phyloP scores from a whole-genome alignment of 1,139 yeast species.

The Suhomyces wounanorum region DNA sequence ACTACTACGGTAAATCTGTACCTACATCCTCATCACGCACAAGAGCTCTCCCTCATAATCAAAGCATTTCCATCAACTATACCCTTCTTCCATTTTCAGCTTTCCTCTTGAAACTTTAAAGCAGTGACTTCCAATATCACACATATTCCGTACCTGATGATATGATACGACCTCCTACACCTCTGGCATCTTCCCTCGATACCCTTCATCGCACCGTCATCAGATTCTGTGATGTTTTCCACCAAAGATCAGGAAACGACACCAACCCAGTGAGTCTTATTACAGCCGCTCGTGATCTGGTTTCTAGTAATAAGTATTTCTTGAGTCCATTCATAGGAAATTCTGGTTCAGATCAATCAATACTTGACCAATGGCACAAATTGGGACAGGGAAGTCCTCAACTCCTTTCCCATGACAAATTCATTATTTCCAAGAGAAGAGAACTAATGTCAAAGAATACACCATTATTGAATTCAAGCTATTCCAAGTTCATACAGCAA shows the following conservation, averaged over 20 bases:
- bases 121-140: neutral
- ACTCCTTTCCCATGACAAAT: neutral
- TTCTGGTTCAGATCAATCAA: neutral
- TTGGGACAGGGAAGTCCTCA: conserved; percentile 2
- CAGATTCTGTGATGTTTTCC: neutral
- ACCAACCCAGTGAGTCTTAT: neutral
- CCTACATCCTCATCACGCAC: neutral
- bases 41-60: neutral
- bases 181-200: neutral
- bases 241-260: neutral
- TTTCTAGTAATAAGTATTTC: neutral
- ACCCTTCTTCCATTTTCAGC: neutral
- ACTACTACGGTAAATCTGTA: neutral
- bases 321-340: neutral
- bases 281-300: neutral
- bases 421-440: neutral
- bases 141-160: neutral
- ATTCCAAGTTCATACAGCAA: conserved; percentile 30
- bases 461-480: neutral
- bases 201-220: neutral
- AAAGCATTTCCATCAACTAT: neutral
- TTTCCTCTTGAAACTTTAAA: neutral
- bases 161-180: conserved; percentile 2
- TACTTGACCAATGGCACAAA: neutral
- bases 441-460: neutral